Evolutionary conservation across 2,329 filamentous ascomycete species (phyloP).

Genomic region (Diaporthe sp.): DNA sequence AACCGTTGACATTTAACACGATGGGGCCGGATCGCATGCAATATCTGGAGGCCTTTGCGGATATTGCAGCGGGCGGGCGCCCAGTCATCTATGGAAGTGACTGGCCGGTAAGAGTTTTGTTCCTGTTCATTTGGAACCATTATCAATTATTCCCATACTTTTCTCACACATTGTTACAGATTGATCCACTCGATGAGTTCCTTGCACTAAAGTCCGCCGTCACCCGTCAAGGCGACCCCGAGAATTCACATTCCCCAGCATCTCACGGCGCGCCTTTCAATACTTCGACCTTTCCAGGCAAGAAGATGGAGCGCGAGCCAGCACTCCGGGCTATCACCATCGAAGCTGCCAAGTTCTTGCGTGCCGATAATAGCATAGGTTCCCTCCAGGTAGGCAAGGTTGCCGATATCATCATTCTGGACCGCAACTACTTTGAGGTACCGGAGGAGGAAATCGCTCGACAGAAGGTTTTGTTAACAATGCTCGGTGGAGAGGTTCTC

Average conservation of each 20-base stretch:
- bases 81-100: neutral
- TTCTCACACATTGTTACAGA: neutral
- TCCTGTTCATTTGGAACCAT: too few species aligned
- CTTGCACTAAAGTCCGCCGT: neutral
- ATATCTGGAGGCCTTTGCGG: slow-evolving; percentile 5
- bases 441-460: slow-evolving; percentile 3
- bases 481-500: neutral
- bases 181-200: slow-evolving; percentile 12
- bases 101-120: neutral
- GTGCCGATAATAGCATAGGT: neutral
- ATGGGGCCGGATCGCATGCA: neutral
- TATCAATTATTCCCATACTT: neutral
- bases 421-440: slow-evolving; percentile 13
- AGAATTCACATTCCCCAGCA: neutral
- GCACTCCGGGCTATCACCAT: slow-evolving; percentile 4
- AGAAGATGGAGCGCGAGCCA: slow-evolving; percentile 13
- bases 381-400: slow-evolving; percentile 5
- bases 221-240: neutral
- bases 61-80: neutral
- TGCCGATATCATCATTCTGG: slow-evolving; percentile 4
- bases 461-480: slow-evolving; percentile 10
- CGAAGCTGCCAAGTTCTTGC: slow-evolving; percentile 1
- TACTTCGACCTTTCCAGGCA: slow-evolving; percentile 1
- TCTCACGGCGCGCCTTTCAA: slow-evolving; percentile 10
- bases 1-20: neutral